phyloP scores from a whole-genome alignment of 2,329 filamentous ascomycete genomes.

The Thelonectria blattea region DNA sequence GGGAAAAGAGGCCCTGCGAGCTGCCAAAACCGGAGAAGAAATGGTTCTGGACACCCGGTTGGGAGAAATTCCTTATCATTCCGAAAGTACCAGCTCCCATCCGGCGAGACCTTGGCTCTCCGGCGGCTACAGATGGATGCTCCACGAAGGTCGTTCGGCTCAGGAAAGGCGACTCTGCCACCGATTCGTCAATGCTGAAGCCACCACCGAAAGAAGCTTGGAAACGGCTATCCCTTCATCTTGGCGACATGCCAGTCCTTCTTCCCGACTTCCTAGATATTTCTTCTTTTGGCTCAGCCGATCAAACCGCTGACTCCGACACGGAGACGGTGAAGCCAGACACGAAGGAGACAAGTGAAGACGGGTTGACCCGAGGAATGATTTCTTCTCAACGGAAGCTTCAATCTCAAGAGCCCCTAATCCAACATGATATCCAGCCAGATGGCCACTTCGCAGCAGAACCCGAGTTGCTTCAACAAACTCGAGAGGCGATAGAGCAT shows the following conservation, averaged over 20 bases:
- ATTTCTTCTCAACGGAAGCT: neutral
- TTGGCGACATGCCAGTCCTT: slow-evolving; percentile 35
- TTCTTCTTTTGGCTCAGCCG: slow-evolving; percentile 8
- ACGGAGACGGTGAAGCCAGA: neutral
- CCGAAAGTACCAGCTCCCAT: slow-evolving; percentile 41
- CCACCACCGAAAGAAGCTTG: slow-evolving; percentile 21
- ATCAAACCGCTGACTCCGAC: neutral
- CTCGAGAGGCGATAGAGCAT: neutral
- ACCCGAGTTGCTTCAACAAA: neutral
- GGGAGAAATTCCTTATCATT: slow-evolving; percentile 47
- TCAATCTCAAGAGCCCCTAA: neutral
- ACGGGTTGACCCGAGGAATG: neutral
- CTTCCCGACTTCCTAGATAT: slow-evolving; percentile 37
- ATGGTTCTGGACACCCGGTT: slow-evolving; percentile 44
- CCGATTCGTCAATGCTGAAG: slow-evolving; percentile 30
- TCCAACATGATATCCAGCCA: neutral
- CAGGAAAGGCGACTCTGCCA: slow-evolving; percentile 25
- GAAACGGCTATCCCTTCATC: slow-evolving; percentile 43
- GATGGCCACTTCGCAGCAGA: neutral
- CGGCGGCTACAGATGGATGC: neutral
- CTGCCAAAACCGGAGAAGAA: slow-evolving; percentile 39
- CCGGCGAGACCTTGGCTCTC: slow-evolving; percentile 22
- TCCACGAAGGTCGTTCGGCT: neutral
- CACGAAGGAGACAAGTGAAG: neutral
- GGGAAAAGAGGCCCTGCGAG: slow-evolving; percentile 35